Evolutionary conservation across 2,329 filamentous ascomycete species (phyloP).

Genomic region (Fusarium pseudoanthophilum): DNA sequence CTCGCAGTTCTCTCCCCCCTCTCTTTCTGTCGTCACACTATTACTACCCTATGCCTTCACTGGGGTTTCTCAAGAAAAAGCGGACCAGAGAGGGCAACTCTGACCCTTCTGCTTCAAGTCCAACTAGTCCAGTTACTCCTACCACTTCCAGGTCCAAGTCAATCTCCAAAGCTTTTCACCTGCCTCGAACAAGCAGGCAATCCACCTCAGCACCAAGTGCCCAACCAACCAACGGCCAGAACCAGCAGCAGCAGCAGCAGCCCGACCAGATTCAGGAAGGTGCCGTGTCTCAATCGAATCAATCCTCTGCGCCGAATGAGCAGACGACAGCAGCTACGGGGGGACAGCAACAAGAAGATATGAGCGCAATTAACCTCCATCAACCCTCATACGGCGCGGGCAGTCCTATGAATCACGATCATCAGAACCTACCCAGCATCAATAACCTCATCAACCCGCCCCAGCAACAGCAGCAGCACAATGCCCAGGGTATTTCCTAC

Average conservation of each 20-base stretch:
- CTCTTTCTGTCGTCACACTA: slow-evolving; percentile 37
- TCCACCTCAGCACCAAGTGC: slow-evolving; percentile 42
- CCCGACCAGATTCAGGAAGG: slow-evolving; percentile 40
- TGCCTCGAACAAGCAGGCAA: slow-evolving; percentile 49
- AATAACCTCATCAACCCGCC: slow-evolving; percentile 80
- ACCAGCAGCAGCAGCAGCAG: slow-evolving; percentile 41
- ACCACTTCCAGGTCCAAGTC: slow-evolving; percentile 60
- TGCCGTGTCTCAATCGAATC: slow-evolving; percentile 32
- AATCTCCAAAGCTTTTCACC: slow-evolving; percentile 59
- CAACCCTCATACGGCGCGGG: slow-evolving; percentile 43
- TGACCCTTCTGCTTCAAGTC: slow-evolving; percentile 74
- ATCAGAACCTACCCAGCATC: slow-evolving; percentile 82
- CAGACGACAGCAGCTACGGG: slow-evolving; percentile 35
- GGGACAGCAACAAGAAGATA: slow-evolving; percentile 40
- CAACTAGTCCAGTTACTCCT: slow-evolving; percentile 71
- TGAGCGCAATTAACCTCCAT: slow-evolving; percentile 45
- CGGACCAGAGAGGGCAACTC: slow-evolving; percentile 90
- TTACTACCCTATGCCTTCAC: slow-evolving; percentile 78
- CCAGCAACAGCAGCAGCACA: slow-evolving; percentile 54
- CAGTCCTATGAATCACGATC: slow-evolving; percentile 53
- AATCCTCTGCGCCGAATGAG: slow-evolving; percentile 30
- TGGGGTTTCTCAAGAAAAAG: slow-evolving; percentile 98
- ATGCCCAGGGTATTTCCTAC: slow-evolving; percentile 53
- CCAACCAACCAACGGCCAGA: slow-evolving; percentile 24
- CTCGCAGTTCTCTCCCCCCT: slow-evolving; percentile 17